These are phyloP conservation scores for Solanum paucissectum DNA, from an alignment of 257 asterid genomes.

Conservation along the genomic window DNA sequence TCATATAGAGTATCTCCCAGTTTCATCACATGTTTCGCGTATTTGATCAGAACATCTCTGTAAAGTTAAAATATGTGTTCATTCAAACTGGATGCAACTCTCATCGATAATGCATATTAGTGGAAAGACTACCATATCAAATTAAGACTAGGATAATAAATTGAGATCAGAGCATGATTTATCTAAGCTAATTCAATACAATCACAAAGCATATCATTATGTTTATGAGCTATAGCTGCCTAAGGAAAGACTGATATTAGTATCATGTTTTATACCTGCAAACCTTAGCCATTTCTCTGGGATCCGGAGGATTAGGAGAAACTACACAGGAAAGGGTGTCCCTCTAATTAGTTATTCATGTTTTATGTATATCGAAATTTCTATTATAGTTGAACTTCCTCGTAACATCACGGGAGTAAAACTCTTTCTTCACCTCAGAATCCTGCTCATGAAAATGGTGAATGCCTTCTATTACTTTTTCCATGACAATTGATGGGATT, in stretches of 20 bases:
- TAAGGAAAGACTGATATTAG: not conserved
- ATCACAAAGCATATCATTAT: not conserved
- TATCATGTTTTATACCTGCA: not conserved
- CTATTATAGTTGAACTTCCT: not conserved
- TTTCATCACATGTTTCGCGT: conserved; percentile 15
- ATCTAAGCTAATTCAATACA: not conserved
- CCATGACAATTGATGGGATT: conserved; percentile 1
- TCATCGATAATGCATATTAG: not conserved
- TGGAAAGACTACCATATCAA: not conserved
- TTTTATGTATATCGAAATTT: conserved; percentile 9
- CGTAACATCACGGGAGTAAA: conserved; percentile 1
- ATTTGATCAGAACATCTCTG: conserved; percentile 21
- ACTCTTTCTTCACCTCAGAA: conserved; percentile 6
- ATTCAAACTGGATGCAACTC: not conserved
- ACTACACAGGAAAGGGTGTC: not conserved
- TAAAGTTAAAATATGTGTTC: not conserved
- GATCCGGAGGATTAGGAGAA: conserved; percentile 12
- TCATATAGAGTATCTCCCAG: conserved; percentile 19
- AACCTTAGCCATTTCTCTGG: conserved; percentile 2
- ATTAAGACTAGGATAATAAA: not conserved
- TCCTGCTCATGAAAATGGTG: conserved; percentile 20
- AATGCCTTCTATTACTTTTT: conserved; percentile 5
- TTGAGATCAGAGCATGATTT: not conserved
- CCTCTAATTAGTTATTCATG: conserved; percentile 12
- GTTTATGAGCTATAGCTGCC: conserved; percentile 14